Evolutionary conservation across 2,329 filamentous ascomycete genomes (phyloP), one percentile per base, ranked within the genome.

Genomic region (Fusarium euwallaceae): DNA sequence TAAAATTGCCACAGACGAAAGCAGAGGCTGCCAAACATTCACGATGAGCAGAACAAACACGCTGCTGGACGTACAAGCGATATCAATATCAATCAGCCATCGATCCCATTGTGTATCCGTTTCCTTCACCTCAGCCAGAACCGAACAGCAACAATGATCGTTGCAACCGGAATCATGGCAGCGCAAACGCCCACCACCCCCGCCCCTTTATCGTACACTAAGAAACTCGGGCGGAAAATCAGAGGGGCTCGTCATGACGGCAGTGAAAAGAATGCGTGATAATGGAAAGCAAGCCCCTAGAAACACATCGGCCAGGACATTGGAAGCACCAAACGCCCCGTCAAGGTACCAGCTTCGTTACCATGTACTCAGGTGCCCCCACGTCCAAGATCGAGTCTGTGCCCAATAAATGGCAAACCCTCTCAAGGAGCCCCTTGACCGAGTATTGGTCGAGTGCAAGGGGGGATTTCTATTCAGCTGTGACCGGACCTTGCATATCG

Each of bases 41-140:
- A 24, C 8, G 3, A 48, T 4, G 2, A 1, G 2, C 4, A 36
- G 1, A 7, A 6, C 3, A 6, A 14, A 20, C 17, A 17, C 14
- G 4, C 8, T 11, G 6, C 7, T 17, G 2, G 9, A n/a, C 41
- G 20, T 16, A 69, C 66, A 12, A 69, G 3, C 2, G 64, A 69
- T 22, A 34, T 16, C 0, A 69, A 16, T 4, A 64, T 43, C 39
- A 64, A 24, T 11, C 67, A 70, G 12, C 64, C 67, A 3, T 70
- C 65, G 24, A 43, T 27, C 3, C 29, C 41, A 3, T 69, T 60
- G 0, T 34, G 2, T n/a, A 69, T 39, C 0, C 27, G 51, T 6
- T 70, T 69, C 5, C 59, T 48, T 2, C 63, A 43, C 0, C 67
- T 53, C 2, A 58, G 51, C 67, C 58, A 70, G 16, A 70, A 12